Conservation (phyloP, 345 rosid species). For the Erysimum cheiranthoides region DNA sequence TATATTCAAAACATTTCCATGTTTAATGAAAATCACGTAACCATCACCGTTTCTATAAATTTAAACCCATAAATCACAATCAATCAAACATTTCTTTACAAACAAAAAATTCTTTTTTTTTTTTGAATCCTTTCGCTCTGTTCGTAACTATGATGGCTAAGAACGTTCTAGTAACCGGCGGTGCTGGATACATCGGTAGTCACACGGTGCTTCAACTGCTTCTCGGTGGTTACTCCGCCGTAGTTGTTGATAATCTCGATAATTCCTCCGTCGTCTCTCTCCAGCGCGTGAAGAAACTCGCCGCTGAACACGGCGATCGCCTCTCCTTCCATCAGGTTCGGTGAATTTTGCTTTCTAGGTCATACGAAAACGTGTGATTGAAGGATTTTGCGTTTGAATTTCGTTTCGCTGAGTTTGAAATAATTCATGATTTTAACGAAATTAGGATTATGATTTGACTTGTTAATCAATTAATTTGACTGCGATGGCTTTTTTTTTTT, state of each 20-base stretch:
- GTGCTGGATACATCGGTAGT: slow-evolving; percentile 95
- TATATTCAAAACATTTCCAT: too few relatives aligned
- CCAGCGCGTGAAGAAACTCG: slow-evolving; percentile 66
- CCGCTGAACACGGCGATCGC: slow-evolving; percentile 54
- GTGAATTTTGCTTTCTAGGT: slow-evolving; percentile 16
- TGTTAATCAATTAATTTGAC: slow-evolving; percentile 28
- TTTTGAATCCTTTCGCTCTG: not conserved
- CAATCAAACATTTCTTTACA: not conserved
- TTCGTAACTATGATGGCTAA: slow-evolving; percentile 45
- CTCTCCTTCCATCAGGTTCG: slow-evolving; percentile 75
- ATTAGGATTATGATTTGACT: slow-evolving; percentile 27
- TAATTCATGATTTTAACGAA: not conserved
- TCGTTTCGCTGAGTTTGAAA: not conserved
- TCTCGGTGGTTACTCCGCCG: slow-evolving; percentile 60
- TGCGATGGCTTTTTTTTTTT: slow-evolving; percentile 4
- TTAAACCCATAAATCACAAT: slow-evolving; percentile 28
- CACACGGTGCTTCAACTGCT: slow-evolving; percentile 96
- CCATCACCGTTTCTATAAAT: slow-evolving; percentile 5
- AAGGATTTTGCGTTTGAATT: not conserved
- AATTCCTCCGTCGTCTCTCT: slow-evolving; percentile 69
- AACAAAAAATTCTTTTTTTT: not conserved
- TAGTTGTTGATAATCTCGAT: slow-evolving; percentile 84
- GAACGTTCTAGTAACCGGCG: slow-evolving; percentile 82
- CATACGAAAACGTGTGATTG: slow-evolving; percentile 6
- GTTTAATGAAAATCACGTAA: slow-evolving; percentile 35